Conservation (phyloP, 2,329 filamentous ascomycete species). For the Bipolaris gigantea region DNA sequence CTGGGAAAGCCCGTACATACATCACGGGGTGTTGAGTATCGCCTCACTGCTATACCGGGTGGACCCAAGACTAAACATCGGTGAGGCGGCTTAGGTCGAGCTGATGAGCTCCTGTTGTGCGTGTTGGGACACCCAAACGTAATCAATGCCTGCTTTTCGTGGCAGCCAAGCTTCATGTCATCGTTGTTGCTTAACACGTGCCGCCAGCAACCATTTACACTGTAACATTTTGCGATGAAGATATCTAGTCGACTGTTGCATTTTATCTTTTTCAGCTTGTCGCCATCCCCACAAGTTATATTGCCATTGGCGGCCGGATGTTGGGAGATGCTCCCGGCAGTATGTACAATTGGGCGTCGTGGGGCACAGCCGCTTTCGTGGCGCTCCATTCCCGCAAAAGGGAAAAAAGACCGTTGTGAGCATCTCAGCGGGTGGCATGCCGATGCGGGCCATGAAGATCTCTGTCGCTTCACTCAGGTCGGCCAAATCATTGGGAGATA, state of each 20-base stretch:
- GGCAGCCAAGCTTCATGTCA: constrained; percentile 1
- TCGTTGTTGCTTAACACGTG: constrained; percentile 2
- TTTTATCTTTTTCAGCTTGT: constrained; percentile 1
- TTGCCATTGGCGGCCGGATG: constrained; percentile 7
- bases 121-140: constrained; percentile 6
- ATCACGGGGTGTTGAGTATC: neutral
- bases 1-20: neutral
- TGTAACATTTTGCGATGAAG: neutral
- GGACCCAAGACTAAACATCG: neutral
- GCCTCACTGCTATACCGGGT: neutral
- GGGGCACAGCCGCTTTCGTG: constrained; percentile 10
- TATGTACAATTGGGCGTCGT: constrained; percentile 8
- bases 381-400: constrained; percentile 10
- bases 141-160: constrained; percentile 9
- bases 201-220: neutral
- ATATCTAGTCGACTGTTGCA: neutral
- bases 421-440: constrained; percentile 8
- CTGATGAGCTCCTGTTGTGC: neutral
- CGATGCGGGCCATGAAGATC: constrained; percentile 1
- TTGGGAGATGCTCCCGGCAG: constrained; percentile 25
- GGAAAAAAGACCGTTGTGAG: constrained; percentile 13
- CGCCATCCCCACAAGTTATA: constrained; percentile 3
- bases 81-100: neutral
- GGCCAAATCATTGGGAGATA: constrained; percentile 8
- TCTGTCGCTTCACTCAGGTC: constrained; percentile 2